Conservation (phyloP, 495 filamentous ascomycete species). For the Rostrohypoxylon terebratum region DNA sequence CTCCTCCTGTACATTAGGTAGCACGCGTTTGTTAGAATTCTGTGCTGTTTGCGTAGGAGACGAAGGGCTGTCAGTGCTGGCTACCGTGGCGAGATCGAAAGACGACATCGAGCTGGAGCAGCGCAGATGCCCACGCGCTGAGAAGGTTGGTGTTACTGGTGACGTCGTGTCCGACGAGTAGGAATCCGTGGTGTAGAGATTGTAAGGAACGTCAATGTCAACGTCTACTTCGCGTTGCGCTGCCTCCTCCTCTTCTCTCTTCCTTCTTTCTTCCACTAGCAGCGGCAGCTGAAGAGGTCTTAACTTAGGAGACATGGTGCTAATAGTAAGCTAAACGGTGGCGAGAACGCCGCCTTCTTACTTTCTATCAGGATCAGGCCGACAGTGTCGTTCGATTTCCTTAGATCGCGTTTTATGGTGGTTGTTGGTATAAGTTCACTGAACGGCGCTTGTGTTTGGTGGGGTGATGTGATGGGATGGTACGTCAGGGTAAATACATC, state of each 20-base stretch:
- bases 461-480: conserved; percentile 30
- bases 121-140: conserved; percentile 65
- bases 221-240: conserved; percentile 33
- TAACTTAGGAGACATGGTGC: conserved; percentile 64
- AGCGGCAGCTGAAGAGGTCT: conserved; percentile 63
- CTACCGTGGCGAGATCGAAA: conserved; percentile 55
- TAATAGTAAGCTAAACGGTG: conserved; percentile 14
- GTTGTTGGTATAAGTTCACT: conserved; percentile 26
- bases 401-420: conserved; percentile 36
- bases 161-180: conserved; percentile 69
- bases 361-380: background rate
- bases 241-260: conserved; percentile 52
- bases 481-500: conserved; percentile 48
- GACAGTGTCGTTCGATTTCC: conserved; percentile 2
- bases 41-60: conserved; percentile 58
- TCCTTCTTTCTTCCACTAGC: conserved; percentile 64
- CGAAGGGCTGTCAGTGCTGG: conserved; percentile 57
- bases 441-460: conserved; percentile 35
- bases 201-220: conserved; percentile 41
- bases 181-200: conserved; percentile 58
- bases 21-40: conserved; percentile 58
- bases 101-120: conserved; percentile 67
- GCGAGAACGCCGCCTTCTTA: conserved; percentile 15
- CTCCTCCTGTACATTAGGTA: conserved; percentile 68
- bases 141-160: conserved; percentile 72